Evolutionary conservation across 352 stramenopile species (phyloP), one percentile per base, ranked within the genome.

Genomic region (Pythium phragmitis): DNA sequence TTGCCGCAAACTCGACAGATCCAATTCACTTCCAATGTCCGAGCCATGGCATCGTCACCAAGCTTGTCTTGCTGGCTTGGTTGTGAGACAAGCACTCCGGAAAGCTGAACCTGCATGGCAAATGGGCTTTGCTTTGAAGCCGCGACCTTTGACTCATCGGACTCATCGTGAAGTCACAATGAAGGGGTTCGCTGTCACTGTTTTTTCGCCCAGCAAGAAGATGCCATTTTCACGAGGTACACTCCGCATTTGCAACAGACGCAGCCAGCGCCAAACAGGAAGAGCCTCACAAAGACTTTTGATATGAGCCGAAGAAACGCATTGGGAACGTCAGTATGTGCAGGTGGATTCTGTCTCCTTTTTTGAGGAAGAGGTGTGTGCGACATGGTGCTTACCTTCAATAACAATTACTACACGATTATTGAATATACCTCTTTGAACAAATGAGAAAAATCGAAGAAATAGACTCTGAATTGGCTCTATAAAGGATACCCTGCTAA

Each of bases 331-430:
- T 39, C 26, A 5, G 39, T 1, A 46, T 21, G 13, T 19, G 39
- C 17, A 46, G 39, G 14, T 46, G 39, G 39, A 39, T 39, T 39
- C 34, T 13, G 7, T 6, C 34, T 39, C 39, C 37, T 46, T 19
- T 21, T 46, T 19, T 16, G 14, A n/a, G 19, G 58, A 53, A 53
- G 33, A 33, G 49, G 49, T 65, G 51, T 73, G 66, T 69, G 66
- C 57, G 60, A 73, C 60, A 73, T 73, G 60, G 60, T 73, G 65
- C 47, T 52, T 47, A 5, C 26, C 63, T 63, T 6, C 28, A 17
- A 52, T 4, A 61, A 13, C 0, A 26, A 17, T 46, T 21, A 42
- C 48, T 33, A 21, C 8, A 51, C 3, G 7, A 48, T 28, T 41
- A 48, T 39, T 43, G 30, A 52, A 23, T 21, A 45, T 37, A 26